Conservation (phyloP, 352 stramenopile species). For the Phytopythium mirpurense region DNA sequence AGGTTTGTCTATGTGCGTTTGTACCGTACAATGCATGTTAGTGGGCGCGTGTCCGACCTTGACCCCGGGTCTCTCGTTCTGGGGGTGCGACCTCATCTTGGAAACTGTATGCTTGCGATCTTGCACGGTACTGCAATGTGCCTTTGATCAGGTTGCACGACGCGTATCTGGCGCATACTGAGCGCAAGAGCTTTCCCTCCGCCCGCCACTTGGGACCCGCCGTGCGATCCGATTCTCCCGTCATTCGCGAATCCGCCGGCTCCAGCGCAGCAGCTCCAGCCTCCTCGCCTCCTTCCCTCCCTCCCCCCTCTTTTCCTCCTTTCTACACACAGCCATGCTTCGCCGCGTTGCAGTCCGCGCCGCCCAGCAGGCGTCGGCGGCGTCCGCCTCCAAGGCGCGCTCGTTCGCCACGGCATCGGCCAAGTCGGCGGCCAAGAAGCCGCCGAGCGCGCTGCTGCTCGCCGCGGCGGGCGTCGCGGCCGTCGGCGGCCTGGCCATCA, state of each 20-base stretch:
- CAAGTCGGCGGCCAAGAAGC: constrained; percentile 29
- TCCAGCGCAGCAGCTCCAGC: constrained; percentile 14
- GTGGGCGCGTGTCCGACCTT: background rate
- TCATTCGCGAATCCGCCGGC: constrained; percentile 31
- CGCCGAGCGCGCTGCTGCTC: constrained; percentile 40
- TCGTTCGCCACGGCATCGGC: constrained; percentile 39
- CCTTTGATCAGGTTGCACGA: background rate
- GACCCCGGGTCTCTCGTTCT: background rate
- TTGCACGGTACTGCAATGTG: background rate
- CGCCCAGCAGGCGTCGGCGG: constrained; percentile 30
- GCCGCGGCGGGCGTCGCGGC: constrained; percentile 48
- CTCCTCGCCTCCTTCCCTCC: background rate
- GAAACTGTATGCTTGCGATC: background rate
- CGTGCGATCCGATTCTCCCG: background rate
- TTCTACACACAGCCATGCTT: constrained; percentile 29
- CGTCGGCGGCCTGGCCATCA: constrained; percentile 56
- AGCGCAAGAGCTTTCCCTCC: background rate
- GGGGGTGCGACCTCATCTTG: background rate
- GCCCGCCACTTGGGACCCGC: background rate
- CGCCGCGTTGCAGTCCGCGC: constrained; percentile 40
- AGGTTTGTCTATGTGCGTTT: background rate
- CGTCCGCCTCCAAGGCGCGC: constrained; percentile 43
- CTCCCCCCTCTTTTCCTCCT: background rate
- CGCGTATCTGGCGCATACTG: background rate
- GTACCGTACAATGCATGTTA: background rate